Conservation (phyloP, 352 stramenopile species). For the Globisporangium paddicum region DNA sequence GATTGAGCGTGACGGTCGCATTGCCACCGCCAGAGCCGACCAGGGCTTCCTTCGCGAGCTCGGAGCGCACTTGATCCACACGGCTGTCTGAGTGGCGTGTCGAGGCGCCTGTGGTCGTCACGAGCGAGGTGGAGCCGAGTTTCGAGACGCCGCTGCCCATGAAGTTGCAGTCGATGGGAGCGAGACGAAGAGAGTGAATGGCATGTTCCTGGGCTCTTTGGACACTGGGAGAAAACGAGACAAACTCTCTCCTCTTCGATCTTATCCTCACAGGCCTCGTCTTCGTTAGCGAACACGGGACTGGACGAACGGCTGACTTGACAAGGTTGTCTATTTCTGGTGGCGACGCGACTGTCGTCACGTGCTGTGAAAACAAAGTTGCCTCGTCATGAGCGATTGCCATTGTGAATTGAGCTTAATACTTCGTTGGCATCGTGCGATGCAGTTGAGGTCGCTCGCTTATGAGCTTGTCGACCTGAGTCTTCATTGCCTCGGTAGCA, state of each 20-base stretch:
- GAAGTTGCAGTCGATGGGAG: not conserved
- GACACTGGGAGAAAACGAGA: not conserved
- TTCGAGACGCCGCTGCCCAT: slow-evolving; percentile 37
- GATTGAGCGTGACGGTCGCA: slow-evolving; percentile 15
- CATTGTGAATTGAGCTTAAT: too few relatives aligned
- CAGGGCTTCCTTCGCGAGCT: not conserved
- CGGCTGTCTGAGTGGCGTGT: slow-evolving; percentile 29
- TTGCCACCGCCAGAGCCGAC: not conserved
- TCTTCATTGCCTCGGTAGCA: too few relatives aligned
- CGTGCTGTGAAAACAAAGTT: not conserved
- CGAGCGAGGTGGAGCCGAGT: not conserved
- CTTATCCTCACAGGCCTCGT: too few relatives aligned
- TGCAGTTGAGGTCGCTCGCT: too few relatives aligned
- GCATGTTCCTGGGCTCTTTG: not conserved
- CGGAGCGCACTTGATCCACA: slow-evolving; percentile 14
- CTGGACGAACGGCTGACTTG: not conserved
- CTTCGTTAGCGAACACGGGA: not conserved
- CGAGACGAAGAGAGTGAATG: not conserved
- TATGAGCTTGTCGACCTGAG: too few relatives aligned
- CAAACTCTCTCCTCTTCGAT: not conserved
- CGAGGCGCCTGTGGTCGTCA: not conserved
- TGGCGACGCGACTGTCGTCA: not conserved
- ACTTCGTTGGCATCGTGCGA: too few relatives aligned
- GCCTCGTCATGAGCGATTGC: too few relatives aligned
- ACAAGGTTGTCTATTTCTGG: not conserved